Evolutionary conservation across 2,329 filamentous ascomycete genomes (phyloP).

Genomic region (Talaromyces sp.): DNA sequence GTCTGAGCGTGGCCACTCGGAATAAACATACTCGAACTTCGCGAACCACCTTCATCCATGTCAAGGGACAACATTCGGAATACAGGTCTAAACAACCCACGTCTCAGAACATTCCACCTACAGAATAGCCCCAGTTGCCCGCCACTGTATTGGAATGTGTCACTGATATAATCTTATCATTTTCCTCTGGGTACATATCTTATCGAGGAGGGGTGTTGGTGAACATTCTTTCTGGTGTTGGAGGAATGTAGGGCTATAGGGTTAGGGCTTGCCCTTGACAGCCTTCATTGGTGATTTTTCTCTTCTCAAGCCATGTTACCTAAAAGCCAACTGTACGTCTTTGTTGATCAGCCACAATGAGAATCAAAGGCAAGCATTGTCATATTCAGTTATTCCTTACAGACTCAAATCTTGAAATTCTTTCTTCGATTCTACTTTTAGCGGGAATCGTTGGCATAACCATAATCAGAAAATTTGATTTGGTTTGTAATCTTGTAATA

Average conservation of each 20-base stretch:
- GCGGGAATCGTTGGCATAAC: no score
- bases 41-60: background rate
- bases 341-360: background rate
- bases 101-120: background rate
- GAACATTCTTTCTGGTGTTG: background rate
- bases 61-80: background rate
- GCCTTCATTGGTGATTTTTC: background rate
- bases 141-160: background rate
- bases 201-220: background rate
- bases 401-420: background rate
- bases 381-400: background rate
- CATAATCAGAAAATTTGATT: background rate
- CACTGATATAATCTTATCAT: background rate
- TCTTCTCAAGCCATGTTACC: background rate
- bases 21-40: background rate
- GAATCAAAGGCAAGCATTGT: background rate
- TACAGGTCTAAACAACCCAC: background rate
- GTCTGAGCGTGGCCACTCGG: background rate
- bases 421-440: no score
- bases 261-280: background rate
- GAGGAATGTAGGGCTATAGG: slow-evolving; percentile 1
- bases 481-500: slow-evolving; percentile 6
- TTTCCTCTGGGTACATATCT: background rate
- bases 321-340: no score
- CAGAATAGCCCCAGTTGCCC: background rate